Evolutionary conservation across 768 basidiomycete species (phyloP), one percentile per base, ranked within the genome.

Genomic region (Naganishia kalamii): DNA sequence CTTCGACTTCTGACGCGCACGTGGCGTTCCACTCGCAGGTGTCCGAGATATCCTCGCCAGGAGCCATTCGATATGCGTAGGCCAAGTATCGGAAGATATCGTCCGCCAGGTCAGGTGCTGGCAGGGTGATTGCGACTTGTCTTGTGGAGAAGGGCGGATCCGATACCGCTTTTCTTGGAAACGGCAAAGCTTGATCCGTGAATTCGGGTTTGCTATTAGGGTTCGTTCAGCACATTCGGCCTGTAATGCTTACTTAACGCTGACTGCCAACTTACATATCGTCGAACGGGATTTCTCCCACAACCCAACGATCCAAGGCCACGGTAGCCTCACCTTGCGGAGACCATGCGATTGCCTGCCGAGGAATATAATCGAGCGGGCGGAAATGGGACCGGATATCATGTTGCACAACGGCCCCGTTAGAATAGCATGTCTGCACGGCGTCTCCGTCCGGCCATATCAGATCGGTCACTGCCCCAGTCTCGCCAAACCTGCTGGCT

Each of bases 281-380:
- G 51, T 77, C 76, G 63, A 77, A 77, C 0, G 76, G 76, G 2
- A 76, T 68, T 60, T 77, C 76, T 46, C 76, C 76, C 12, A 64
- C 52, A 30, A 68, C 70, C 69, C 74, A 77, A 35, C 68, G 25
- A 60, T 77, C 76, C 27, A 74, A 8, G 12, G 70, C 72, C 43
- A 72, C 70, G 3, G 65, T 75, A 21, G 74, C 23, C 59, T 76
- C 76, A 1, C 75, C 76, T 46, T 64, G 66, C 1, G 67, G 50
- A 65, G 68, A 72, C 75, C 76, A 77, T 4, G 60, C 61, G 25
- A 75, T 44, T 2, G 74, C 72, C 47, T 77, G 76, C 40, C 75
- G 62, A 3, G 76, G 72, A 1, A 77, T 59, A 40, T 54, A 43
- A 19, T 76, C 75, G 10, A 77, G 62, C 19, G 76, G 76, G 21